A percentile compares a stretch with the other conserved stretches of the same genome.
These are phyloP conservation scores for Cucumis cinereus DNA, from an alignment of 306 rosid species.

Conservation along the genomic window DNA sequence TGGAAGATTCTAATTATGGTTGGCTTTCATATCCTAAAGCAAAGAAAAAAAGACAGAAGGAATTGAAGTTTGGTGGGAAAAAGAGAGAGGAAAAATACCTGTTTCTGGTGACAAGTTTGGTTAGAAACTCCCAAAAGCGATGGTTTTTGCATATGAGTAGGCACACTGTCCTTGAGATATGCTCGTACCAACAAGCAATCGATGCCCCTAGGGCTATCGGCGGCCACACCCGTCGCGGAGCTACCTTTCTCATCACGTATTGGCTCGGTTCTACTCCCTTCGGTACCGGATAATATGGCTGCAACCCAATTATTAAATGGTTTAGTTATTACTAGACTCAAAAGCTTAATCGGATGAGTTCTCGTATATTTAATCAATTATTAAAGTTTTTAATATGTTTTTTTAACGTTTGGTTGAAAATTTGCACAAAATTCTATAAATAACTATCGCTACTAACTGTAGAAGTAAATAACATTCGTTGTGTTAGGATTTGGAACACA, in stretches of 20 bases:
- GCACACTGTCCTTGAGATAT: slow-evolving; percentile 68
- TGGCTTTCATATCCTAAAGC: not conserved
- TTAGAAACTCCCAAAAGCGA: slow-evolving; percentile 62
- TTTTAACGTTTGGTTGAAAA: not conserved
- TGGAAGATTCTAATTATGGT: not conserved
- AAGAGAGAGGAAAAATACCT: slow-evolving; percentile 28
- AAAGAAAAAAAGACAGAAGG: not conserved
- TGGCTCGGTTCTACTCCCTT: slow-evolving; percentile 62
- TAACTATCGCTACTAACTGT: too few relatives aligned
- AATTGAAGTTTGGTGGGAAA: not conserved
- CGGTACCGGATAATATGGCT: slow-evolving; percentile 64
- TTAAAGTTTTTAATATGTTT: not conserved
- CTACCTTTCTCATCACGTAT: slow-evolving; percentile 69
- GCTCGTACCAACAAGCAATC: slow-evolving; percentile 88
- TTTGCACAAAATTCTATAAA: too few relatives aligned
- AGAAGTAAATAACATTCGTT: too few relatives aligned
- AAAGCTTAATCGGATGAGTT: not conserved
- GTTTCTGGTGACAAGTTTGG: slow-evolving; percentile 71
- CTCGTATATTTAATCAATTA: not conserved
- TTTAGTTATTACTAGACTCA: not conserved
- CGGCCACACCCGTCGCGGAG: slow-evolving; percentile 93
- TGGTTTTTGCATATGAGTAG: slow-evolving; percentile 84
- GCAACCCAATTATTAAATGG: not conserved
- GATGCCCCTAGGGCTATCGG: slow-evolving; percentile 63
- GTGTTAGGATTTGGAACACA: too few relatives aligned